These are phyloP conservation scores for Aspergillus texensis DNA, from an alignment of 2,329 filamentous ascomycete species.

Conservation along the genomic window DNA sequence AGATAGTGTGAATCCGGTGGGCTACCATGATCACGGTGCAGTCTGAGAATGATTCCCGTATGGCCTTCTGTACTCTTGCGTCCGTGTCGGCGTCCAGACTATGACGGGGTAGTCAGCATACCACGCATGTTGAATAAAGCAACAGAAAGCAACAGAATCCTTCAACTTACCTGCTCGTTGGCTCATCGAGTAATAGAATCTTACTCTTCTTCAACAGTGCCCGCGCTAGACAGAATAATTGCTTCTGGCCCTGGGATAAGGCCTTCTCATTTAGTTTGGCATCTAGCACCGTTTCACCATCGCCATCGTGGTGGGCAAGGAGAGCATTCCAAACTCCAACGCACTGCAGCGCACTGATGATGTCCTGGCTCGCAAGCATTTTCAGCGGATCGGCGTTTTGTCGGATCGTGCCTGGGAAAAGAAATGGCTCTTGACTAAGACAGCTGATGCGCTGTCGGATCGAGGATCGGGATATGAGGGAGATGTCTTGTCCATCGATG, in stretches of 20 bases:
- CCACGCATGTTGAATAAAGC: not conserved
- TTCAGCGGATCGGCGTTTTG: constrained; percentile 33
- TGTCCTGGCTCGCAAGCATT: constrained; percentile 19
- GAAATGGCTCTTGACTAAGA: constrained; percentile 31
- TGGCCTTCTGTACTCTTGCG: constrained; percentile 17
- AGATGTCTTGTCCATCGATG: constrained; percentile 30
- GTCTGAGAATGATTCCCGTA: constrained; percentile 14
- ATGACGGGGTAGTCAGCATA: constrained; percentile 16
- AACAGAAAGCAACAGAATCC: not conserved
- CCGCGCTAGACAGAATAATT: constrained; percentile 72
- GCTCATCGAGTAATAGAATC: constrained; percentile 28
- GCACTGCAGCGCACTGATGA: constrained; percentile 25
- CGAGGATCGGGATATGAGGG: constrained; percentile 13
- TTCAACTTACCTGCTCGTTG: constrained; percentile 24
- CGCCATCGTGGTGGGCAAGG: not conserved
- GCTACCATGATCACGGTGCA: constrained; percentile 24
- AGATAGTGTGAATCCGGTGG: constrained; percentile 18
- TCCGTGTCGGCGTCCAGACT: constrained; percentile 14
- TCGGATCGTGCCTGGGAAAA: constrained; percentile 21
- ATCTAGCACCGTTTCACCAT: constrained; percentile 24
- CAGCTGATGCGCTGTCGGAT: constrained; percentile 24
- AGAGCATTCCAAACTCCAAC: constrained; percentile 30
- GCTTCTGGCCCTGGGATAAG: constrained; percentile 75
- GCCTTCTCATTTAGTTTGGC: constrained; percentile 39
- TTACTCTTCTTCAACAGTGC: constrained; percentile 53